Conservation (phyloP, 1,284 basidiomycete genomes). For the Kwoniella shivajii region DNA sequence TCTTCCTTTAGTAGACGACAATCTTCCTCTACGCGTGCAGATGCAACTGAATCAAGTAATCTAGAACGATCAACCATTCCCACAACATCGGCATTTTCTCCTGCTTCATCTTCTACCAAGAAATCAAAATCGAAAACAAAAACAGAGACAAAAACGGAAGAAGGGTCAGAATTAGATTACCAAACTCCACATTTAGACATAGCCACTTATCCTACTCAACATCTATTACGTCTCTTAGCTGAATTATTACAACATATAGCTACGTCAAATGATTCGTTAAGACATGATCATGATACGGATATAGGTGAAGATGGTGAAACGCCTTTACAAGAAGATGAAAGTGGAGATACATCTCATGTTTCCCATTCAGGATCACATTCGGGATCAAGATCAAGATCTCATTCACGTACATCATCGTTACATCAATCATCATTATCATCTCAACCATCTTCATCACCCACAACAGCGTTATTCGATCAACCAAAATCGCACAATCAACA, state of each 20-base stretch:
- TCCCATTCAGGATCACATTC: neutral
- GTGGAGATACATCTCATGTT: neutral
- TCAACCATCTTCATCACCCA: conserved; percentile 39
- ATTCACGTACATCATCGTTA: conserved; percentile 18
- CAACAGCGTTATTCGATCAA: conserved; percentile 41
- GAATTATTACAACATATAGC: conserved; percentile 89
- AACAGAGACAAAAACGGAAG: neutral
- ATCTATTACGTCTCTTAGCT: conserved; percentile 86
- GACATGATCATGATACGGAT: conserved; percentile 45
- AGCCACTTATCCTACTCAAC: conserved; percentile 59
- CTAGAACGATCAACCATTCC: neutral
- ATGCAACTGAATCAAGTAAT: too few species aligned
- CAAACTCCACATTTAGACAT: conserved; percentile 57
- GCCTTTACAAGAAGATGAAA: neutral
- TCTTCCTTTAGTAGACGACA: neutral
- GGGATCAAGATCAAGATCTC: conserved; percentile 3
- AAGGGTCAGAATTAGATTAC: neutral
- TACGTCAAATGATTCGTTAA: conserved; percentile 74
- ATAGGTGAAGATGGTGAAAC: conserved; percentile 10
- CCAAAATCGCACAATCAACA: neutral
- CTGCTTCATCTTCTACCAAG: neutral
- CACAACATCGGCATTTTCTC: neutral
- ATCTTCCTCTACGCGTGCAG: neutral
- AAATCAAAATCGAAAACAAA: neutral
- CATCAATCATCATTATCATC: conserved; percentile 3